phyloP scores from a whole-genome alignment of 2,329 filamentous ascomycete genomes.

The Cercospora zeina region DNA sequence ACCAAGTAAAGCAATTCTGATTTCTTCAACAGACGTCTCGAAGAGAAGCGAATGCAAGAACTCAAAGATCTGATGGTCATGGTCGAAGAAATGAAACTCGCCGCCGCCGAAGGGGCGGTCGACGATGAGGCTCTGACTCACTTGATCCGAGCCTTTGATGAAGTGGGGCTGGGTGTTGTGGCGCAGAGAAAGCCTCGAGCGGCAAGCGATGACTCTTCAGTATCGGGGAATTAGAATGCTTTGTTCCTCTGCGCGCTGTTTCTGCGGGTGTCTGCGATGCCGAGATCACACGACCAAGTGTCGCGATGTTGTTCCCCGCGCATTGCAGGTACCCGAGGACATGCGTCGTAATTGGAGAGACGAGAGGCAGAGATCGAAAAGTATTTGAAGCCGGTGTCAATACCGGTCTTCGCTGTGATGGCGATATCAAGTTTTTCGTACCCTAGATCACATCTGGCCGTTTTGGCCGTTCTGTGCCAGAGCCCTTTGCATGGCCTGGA shows the following conservation, averaged over 20 bases:
- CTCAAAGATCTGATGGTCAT: conserved; percentile 19
- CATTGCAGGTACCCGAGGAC: too few species aligned
- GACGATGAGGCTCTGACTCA: conserved; percentile 12
- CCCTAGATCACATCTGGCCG: conserved; percentile 18
- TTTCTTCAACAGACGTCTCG: conserved; percentile 17
- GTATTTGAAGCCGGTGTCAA: not conserved
- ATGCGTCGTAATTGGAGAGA: not conserved
- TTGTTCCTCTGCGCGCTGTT: not conserved
- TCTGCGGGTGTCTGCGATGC: not conserved
- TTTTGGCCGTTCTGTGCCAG: conserved; percentile 25
- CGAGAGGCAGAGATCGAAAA: not conserved
- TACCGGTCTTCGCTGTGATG: not conserved
- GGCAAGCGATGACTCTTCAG: not conserved
- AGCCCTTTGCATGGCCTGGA: conserved; percentile 39
- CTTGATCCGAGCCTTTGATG: conserved; percentile 22
- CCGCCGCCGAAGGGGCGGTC: conserved; percentile 17
- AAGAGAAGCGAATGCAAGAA: conserved; percentile 21
- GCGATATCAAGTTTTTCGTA: not conserved
- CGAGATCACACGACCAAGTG: not conserved
- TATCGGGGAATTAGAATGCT: not conserved
- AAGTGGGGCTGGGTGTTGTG: conserved; percentile 17
- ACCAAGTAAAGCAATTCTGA: not conserved
- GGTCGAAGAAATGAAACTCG: conserved; percentile 19
- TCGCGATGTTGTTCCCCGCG: too few species aligned
- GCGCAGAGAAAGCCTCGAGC: not conserved